Conservation (phyloP, 2,329 filamentous ascomycete genomes). For the Diaporthe sp. region DNA sequence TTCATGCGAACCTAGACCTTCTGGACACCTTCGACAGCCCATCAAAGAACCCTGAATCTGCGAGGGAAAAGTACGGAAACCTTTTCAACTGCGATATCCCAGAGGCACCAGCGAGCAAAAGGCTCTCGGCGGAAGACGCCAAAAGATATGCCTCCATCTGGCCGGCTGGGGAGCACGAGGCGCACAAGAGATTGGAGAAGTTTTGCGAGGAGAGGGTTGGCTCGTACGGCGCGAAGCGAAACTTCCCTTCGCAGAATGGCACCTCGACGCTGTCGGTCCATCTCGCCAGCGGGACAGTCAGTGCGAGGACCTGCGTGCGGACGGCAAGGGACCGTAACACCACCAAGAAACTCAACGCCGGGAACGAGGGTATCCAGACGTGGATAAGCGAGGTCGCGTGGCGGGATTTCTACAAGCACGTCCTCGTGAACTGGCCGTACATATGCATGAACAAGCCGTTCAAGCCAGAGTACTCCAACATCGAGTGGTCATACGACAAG, state of each 20-base stretch:
- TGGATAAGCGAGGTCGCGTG: constrained; percentile 91
- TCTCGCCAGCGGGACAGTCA: constrained; percentile 75
- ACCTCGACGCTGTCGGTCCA: constrained; percentile 83
- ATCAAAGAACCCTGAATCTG: constrained; percentile 62
- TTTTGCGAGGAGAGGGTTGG: constrained; percentile 77
- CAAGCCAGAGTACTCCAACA: constrained; percentile 87
- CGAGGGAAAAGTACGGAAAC: constrained; percentile 60
- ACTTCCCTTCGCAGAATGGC: constrained; percentile 72
- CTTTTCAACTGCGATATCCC: constrained; percentile 76
- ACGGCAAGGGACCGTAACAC: constrained; percentile 73
- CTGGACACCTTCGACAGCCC: constrained; percentile 74
- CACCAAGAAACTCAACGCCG: constrained; percentile 75
- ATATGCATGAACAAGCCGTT: constrained; percentile 77
- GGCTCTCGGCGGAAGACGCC: constrained; percentile 70
- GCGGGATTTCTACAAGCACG: constrained; percentile 91
- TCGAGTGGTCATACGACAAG: constrained; percentile 83
- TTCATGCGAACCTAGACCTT: constrained; percentile 78
- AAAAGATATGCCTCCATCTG: constrained; percentile 72
- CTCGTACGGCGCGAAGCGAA: constrained; percentile 75
- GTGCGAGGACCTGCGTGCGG: constrained; percentile 74
- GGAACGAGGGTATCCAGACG: constrained; percentile 73
- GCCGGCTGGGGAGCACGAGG: constrained; percentile 84
- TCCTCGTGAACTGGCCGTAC: constrained; percentile 88
- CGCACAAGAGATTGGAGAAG: constrained; percentile 71
- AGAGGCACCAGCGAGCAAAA: constrained; percentile 73